These are phyloP conservation scores for Plasmodium fragile DNA, from an alignment of 169 alveolate species.

Conservation along the genomic window DNA sequence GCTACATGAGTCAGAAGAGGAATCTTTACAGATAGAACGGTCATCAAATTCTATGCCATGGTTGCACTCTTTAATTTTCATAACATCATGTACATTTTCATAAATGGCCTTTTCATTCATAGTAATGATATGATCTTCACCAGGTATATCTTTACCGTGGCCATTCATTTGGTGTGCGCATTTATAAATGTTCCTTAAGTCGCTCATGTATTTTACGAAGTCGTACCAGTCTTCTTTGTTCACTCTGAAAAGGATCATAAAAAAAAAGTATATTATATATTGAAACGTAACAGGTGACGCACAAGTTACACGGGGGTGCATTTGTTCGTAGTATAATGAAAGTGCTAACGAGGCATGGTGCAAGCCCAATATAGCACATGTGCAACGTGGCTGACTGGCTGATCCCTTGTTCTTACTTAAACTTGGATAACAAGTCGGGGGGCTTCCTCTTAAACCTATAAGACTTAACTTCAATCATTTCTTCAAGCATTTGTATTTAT, in stretches of 20 bases:
- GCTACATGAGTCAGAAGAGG: slow-evolving; percentile 30
- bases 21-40: slow-evolving; percentile 24
- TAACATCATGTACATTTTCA: slow-evolving; percentile 58
- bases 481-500: background rate
- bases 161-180: background rate
- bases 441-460: slow-evolving; percentile 50
- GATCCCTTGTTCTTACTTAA: slow-evolving; percentile 23
- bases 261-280: background rate
- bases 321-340: background rate
- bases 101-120: background rate
- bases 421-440: slow-evolving; percentile 32
- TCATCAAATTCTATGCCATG: slow-evolving; percentile 36
- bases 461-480: slow-evolving; percentile 22
- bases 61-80: slow-evolving; percentile 60
- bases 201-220: slow-evolving; percentile 38
- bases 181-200: slow-evolving; percentile 21
- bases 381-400: background rate
- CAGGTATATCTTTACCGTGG: background rate
- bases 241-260: slow-evolving; percentile 1
- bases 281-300: background rate
- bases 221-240: slow-evolving; percentile 38
- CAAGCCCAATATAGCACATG: background rate
- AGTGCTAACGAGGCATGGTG: background rate
- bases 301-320: background rate
- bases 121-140: slow-evolving; percentile 3